Evolutionary conservation across 108 stramenopile species (phyloP), one percentile per base, ranked within the genome.

Genomic region (Asterionellopsis glacialis): DNA sequence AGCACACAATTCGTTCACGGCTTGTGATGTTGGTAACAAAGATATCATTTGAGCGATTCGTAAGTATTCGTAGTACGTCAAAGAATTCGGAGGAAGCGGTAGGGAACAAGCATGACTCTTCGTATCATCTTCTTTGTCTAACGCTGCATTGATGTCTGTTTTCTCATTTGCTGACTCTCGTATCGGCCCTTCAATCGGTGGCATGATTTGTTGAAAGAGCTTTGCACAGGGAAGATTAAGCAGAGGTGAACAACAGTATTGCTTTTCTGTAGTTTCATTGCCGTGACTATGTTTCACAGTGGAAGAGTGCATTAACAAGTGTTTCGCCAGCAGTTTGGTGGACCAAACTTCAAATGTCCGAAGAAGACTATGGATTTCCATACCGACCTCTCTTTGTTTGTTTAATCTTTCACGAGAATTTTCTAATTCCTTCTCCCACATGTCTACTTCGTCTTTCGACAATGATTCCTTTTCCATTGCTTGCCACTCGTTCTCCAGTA

Each of bases 21-120:
- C 56, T 18, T 57, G 33, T 18, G 33, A 1, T 40, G 33, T 57
- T 39, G 42, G 45, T 12, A 77, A n/a, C 0, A 78, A n/a, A 7
- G 64, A 41, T 16, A 66, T 64, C 64, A 70, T 70, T 28, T 39
- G 24, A 7, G 60, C 26, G 18, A 78, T 45, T 53, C 72, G 57
- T 10, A 67, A 55, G 63, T 70, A 78, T 40, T 70, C 77, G 41
- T 71, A 33, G 68, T 68, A 78, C 0, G 77, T 78, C 44, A 63
- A 51, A 12, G 65, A 62, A 49, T 73, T 78, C 11, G 77, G 77
- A 42, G 77, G 71, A 2, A 78, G 40, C 7, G 70, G 55, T 14
- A 76, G 18, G 40, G 62, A 47, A 43, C 70, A 75, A 25, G 59
- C 49, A 38, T 56, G 47, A 48, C 7, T 33, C 7, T 33, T 33